Percentiles rank a stretch among this genome's conserved stretches.
Evolutionary conservation across 176 grass and related monocot species (phyloP).

Genomic region (Aegilops bicornis): DNA sequence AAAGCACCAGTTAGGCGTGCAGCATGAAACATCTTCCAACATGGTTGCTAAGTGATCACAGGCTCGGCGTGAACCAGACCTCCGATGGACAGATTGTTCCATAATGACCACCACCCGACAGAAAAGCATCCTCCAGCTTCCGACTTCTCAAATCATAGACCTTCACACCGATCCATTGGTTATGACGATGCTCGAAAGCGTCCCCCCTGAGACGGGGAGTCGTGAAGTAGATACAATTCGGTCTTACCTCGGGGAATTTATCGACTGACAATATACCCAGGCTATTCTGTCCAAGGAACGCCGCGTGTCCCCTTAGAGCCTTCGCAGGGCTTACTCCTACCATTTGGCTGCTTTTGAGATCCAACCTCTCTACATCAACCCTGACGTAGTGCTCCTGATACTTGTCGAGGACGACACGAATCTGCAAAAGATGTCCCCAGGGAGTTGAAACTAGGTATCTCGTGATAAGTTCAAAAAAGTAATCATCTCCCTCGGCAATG

Average conservation of each 20-base stretch:
- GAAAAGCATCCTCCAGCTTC: not conserved
- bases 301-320: not conserved
- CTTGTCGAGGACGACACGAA: not conserved
- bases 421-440: not conserved
- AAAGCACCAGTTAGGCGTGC: too few species aligned
- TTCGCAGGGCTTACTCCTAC: fast-evolving
- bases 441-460: not conserved
- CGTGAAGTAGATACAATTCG: not conserved
- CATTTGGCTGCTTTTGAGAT: not conserved
- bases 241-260: not conserved
- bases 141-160: not conserved
- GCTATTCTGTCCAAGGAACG: not conserved
- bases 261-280: not conserved
- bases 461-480: not conserved
- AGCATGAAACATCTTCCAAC: not conserved
- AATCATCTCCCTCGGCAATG: not conserved
- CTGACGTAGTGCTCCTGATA: not conserved
- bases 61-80: not conserved
- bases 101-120: not conserved
- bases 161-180: not conserved
- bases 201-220: not conserved
- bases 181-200: not conserved
- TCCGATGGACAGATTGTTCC: not conserved
- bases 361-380: not conserved
- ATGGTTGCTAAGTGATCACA: not conserved